Evolutionary conservation across 1,139 yeast species (phyloP).

Genomic region (Yamadazyma epiphylla): DNA sequence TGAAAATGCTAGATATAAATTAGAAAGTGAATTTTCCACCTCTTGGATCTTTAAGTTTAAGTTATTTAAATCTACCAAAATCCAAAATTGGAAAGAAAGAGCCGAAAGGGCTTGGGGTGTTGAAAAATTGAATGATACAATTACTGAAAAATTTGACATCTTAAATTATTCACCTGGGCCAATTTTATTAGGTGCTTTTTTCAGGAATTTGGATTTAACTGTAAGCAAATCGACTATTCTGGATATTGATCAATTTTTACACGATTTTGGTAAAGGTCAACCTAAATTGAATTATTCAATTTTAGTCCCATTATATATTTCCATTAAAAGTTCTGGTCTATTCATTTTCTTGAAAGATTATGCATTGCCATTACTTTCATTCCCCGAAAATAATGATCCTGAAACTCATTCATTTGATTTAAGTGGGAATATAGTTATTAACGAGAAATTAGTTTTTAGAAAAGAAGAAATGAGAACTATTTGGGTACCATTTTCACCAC

Average conservation of each 20-base stretch:
- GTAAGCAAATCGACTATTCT: slow-evolving; percentile 20
- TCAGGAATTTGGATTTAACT: slow-evolving; percentile 31
- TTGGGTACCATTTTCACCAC: slow-evolving; percentile 46
- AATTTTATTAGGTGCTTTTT: slow-evolving; percentile 27
- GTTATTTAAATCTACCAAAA: slow-evolving; percentile 22
- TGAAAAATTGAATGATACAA: slow-evolving; percentile 27
- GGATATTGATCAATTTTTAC: slow-evolving; percentile 35
- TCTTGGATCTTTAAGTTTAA: slow-evolving; percentile 61
- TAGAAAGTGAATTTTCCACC: slow-evolving; percentile 49
- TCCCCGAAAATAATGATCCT: slow-evolving; percentile 30
- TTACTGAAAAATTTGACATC: slow-evolving; percentile 33
- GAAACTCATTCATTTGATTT: slow-evolving; percentile 27
- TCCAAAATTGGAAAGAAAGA: slow-evolving; percentile 23
- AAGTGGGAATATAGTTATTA: slow-evolving; percentile 37
- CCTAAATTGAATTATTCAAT: slow-evolving; percentile 40
- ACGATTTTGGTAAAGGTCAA: slow-evolving; percentile 36
- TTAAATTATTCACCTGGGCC: slow-evolving; percentile 35
- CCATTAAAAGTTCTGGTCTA: slow-evolving; percentile 28
- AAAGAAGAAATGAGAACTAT: slow-evolving; percentile 43
- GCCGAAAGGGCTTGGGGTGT: slow-evolving; percentile 31
- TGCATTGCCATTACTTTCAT: slow-evolving; percentile 39
- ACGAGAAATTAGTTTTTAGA: slow-evolving; percentile 34
- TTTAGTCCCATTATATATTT: slow-evolving; percentile 31
- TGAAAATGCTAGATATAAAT: slow-evolving; percentile 29
- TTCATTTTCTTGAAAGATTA: slow-evolving; percentile 36